Conservation (phyloP, 163 green algal species). For the Botryococcus braunii region DNA sequence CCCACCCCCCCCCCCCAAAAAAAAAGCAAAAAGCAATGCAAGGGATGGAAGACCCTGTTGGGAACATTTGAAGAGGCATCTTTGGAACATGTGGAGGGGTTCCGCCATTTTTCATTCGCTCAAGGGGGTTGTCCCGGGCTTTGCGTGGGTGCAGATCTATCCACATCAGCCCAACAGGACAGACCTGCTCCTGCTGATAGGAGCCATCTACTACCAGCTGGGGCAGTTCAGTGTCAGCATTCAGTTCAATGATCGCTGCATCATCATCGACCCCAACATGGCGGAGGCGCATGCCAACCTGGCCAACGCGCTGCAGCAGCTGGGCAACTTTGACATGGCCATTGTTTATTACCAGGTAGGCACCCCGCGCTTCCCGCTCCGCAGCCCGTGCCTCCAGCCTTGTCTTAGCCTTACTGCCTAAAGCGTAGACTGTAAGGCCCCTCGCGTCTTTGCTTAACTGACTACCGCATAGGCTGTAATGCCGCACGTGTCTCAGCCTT, state of each 20-base stretch:
- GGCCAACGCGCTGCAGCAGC: slow-evolving; percentile 68
- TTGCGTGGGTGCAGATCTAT: slow-evolving; percentile 34
- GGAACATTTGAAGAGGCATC: not conserved
- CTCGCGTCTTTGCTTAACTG: too few relatives aligned
- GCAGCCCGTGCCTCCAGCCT: too few relatives aligned
- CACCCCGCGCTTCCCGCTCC: too few relatives aligned
- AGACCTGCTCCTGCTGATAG: slow-evolving; percentile 65
- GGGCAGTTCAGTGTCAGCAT: slow-evolving; percentile 52
- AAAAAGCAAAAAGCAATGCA: not conserved
- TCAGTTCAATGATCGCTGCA: slow-evolving; percentile 51
- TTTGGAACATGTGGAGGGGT: too few relatives aligned
- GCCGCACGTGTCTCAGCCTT: too few relatives aligned
- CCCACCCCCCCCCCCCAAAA: too few relatives aligned
- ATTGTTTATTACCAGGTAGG: slow-evolving; percentile 64
- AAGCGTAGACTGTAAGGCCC: too few relatives aligned
- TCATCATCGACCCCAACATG: slow-evolving; percentile 53
- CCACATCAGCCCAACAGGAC: slow-evolving; percentile 24
- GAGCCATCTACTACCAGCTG: slow-evolving; percentile 66
- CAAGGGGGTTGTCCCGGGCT: too few relatives aligned
- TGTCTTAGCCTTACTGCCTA: too few relatives aligned
- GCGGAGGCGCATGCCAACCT: slow-evolving; percentile 78
- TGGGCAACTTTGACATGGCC: slow-evolving; percentile 62
- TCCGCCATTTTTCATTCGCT: too few relatives aligned
- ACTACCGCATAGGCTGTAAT: too few relatives aligned
- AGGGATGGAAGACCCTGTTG: not conserved